phyloP scores from a whole-genome alignment of 225 moss, liverwort and hornwort genomes.

The Takakia lepidozioides region DNA sequence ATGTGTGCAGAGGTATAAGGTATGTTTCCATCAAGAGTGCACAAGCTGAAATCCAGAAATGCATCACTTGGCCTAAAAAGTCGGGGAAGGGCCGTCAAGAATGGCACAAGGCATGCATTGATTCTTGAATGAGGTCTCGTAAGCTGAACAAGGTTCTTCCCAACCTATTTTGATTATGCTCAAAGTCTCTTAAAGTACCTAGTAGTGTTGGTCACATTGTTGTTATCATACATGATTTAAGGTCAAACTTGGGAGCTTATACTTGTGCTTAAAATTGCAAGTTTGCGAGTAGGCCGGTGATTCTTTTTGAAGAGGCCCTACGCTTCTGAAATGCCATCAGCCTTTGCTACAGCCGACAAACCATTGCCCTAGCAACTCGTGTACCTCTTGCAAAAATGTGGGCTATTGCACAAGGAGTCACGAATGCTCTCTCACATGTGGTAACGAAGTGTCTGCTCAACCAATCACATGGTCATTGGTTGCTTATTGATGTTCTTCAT shows the following conservation, averaged over 20 bases:
- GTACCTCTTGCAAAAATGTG: neutral
- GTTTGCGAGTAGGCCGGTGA: neutral
- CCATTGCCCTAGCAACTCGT: neutral
- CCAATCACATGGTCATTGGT: neutral
- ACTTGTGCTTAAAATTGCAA: neutral
- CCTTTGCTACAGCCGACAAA: neutral
- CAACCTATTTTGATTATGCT: neutral
- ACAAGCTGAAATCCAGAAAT: neutral
- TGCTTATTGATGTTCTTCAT: neutral
- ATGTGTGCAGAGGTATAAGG: neutral
- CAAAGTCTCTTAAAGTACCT: neutral
- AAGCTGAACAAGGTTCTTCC: neutral
- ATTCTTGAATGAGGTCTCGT: neutral
- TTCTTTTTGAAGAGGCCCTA: neutral
- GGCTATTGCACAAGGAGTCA: neutral
- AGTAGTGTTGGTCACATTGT: neutral
- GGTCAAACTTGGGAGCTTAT: neutral
- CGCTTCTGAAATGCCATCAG: neutral
- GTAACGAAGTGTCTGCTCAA: neutral
- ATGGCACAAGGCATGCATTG: neutral
- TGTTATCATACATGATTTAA: neutral
- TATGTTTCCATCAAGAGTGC: neutral
- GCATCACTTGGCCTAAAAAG: neutral
- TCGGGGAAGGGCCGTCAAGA: neutral
- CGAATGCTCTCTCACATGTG: neutral